Conservation (phyloP, 2,329 filamentous ascomycete species). For the Incumbomyces delicatus region DNA sequence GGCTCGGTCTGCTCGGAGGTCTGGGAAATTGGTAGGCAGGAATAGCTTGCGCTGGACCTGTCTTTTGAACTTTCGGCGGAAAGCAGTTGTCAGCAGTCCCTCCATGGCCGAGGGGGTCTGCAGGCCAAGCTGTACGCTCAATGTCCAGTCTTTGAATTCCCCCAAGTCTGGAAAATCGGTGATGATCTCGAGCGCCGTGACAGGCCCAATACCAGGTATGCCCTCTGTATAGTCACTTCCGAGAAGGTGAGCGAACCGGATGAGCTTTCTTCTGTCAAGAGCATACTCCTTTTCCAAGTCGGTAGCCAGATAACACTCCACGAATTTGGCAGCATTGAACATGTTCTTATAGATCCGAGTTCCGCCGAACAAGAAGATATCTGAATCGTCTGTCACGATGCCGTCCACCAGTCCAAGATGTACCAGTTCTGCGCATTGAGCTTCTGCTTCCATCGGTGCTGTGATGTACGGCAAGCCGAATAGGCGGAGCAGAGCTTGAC, state of each 20-base stretch:
- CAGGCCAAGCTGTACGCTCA: conserved; percentile 56
- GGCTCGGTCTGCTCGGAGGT: conserved; percentile 64
- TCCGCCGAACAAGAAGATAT: conserved; percentile 93
- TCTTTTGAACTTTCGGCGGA: conserved; percentile 78
- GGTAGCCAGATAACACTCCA: conserved; percentile 80
- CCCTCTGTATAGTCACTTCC: conserved; percentile 95
- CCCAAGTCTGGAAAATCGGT: conserved; percentile 72
- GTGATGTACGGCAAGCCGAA: conserved; percentile 96
- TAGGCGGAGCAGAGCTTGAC: conserved; percentile 76
- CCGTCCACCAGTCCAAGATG: conserved; percentile 81
- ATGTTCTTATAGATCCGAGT: conserved; percentile 98
- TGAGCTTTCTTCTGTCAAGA: conserved; percentile 75
- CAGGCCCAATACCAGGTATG: conserved; percentile 79
- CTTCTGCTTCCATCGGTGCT: conserved; percentile 97
- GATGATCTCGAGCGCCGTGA: conserved; percentile 87
- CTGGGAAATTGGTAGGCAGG: conserved; percentile 70
- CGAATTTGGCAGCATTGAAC: conserved; percentile 97
- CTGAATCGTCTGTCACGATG: conserved; percentile 94
- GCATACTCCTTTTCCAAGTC: conserved; percentile 87
- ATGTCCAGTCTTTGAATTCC: conserved; percentile 85
- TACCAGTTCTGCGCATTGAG: conserved; percentile 90
- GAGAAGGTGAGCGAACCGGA: conserved; percentile 79
- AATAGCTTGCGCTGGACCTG: conserved; percentile 73
- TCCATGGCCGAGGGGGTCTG: conserved; percentile 52
- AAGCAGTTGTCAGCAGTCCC: conserved; percentile 48